Evolutionary conservation across 2,329 filamentous ascomycete genomes (phyloP).

Genomic region (Calonectria fujianensis): DNA sequence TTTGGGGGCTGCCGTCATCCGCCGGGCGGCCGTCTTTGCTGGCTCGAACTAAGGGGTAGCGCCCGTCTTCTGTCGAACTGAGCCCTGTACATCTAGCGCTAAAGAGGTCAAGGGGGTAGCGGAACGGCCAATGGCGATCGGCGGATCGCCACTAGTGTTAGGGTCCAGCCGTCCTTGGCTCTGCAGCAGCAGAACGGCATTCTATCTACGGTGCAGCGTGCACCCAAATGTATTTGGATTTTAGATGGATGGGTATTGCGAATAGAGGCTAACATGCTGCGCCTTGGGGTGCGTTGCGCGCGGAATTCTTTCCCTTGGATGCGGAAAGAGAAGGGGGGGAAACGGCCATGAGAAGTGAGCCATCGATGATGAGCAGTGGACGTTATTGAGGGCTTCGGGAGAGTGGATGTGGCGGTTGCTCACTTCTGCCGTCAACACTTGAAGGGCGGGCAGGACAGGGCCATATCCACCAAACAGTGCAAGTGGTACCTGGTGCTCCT

Average conservation of each 20-base stretch:
- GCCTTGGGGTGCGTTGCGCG: neutral
- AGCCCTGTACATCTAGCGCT: neutral
- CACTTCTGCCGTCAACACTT: neutral
- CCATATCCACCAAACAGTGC: neutral
- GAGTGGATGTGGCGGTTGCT: neutral
- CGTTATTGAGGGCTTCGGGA: neutral
- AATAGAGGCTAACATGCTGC: neutral
- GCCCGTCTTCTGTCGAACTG: constrained; percentile 19
- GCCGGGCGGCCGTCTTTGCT: neutral
- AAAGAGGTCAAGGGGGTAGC: neutral
- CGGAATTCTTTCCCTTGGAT: neutral
- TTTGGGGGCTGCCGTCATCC: constrained; percentile 12
- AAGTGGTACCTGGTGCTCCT: constrained; percentile 5
- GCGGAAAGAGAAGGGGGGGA: too few species aligned
- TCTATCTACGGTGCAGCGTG: too few species aligned
- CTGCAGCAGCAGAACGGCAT: too few species aligned
- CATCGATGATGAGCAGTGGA: neutral
- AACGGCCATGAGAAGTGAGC: neutral
- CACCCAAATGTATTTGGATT: too few species aligned
- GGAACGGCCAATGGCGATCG: neutral
- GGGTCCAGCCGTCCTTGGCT: neutral
- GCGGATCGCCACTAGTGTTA: neutral
- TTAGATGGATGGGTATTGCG: too few species aligned
- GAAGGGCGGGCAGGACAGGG: neutral
- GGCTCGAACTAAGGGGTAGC: constrained; percentile 16